These are phyloP conservation scores for Melocanna baccifera DNA, from an alignment of 176 grass and related monocot genomes.

Conservation along the genomic window DNA sequence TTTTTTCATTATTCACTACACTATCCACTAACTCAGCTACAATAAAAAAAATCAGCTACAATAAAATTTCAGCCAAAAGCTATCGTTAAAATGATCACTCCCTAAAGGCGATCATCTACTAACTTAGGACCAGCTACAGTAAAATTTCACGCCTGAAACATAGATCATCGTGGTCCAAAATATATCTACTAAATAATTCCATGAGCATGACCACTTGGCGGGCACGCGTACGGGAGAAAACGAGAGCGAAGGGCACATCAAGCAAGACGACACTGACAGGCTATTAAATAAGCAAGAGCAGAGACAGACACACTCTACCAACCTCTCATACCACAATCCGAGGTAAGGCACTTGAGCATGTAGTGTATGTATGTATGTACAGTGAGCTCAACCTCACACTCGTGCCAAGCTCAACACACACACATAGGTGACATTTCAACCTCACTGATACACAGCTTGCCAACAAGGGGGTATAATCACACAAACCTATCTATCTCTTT, in stretches of 20 bases:
- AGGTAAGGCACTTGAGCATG: slow-evolving; percentile 49
- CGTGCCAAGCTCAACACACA: not conserved
- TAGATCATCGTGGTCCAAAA: slow-evolving; percentile 12
- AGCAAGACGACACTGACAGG: slow-evolving; percentile 31
- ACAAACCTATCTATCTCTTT: not conserved
- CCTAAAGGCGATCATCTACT: too few species aligned
- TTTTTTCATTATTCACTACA: too few species aligned
- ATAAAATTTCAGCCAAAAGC: too few species aligned
- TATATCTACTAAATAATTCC: not conserved
- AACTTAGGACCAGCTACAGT: too few species aligned
- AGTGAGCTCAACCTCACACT: slow-evolving; percentile 51
- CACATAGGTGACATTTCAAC: not conserved
- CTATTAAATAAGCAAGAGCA: slow-evolving; percentile 27
- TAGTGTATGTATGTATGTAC: slow-evolving; percentile 25
- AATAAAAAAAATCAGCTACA: too few species aligned
- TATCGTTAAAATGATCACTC: too few species aligned
- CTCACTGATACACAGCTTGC: not conserved
- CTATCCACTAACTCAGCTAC: too few species aligned
- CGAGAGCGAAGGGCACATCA: slow-evolving; percentile 19
- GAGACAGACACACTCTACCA: slow-evolving; percentile 38
- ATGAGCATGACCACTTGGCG: slow-evolving; percentile 21
- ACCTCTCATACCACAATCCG: slow-evolving; percentile 11
- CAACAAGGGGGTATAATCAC: slow-evolving; percentile 2
- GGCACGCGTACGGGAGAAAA: slow-evolving; percentile 26
- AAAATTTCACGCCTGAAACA: too few species aligned